Evolutionary conservation across 2,329 filamentous ascomycete genomes (phyloP).

Genomic region (Xylariaceae sp.): DNA sequence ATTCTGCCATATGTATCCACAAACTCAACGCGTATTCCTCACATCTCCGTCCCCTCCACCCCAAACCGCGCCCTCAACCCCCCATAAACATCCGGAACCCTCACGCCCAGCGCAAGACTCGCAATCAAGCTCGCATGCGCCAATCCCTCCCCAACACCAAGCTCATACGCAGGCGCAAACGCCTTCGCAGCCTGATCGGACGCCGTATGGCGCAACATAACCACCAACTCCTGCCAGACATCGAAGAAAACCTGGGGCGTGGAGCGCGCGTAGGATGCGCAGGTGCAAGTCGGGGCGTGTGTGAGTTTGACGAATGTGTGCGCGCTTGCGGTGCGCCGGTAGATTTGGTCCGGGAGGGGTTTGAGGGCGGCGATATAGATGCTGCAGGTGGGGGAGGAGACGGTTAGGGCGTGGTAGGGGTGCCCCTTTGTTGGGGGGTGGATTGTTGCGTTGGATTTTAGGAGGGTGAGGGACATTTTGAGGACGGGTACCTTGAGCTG

Average conservation of each 20-base stretch:
- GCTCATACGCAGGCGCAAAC: conserved; percentile 2
- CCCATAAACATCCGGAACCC: background rate
- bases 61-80: background rate
- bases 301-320: background rate
- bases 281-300: background rate
- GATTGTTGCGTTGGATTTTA: conserved; percentile 2
- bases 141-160: background rate
- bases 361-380: conserved; percentile 1
- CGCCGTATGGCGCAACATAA: background rate
- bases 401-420: conserved; percentile 1
- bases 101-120: background rate
- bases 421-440: background rate
- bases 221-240: conserved; percentile 3
- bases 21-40: too few relatives aligned
- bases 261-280: background rate
- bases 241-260: background rate
- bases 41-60: background rate
- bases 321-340: background rate
- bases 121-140: conserved; percentile 7
- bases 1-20: too few relatives aligned
- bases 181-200: background rate
- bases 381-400: background rate
- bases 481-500: too few relatives aligned
- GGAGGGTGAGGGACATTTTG: background rate
- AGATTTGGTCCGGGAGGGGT: background rate